phyloP scores from a whole-genome alignment of 1,139 yeast genomes.

The Kodamaea ohmeri region DNA sequence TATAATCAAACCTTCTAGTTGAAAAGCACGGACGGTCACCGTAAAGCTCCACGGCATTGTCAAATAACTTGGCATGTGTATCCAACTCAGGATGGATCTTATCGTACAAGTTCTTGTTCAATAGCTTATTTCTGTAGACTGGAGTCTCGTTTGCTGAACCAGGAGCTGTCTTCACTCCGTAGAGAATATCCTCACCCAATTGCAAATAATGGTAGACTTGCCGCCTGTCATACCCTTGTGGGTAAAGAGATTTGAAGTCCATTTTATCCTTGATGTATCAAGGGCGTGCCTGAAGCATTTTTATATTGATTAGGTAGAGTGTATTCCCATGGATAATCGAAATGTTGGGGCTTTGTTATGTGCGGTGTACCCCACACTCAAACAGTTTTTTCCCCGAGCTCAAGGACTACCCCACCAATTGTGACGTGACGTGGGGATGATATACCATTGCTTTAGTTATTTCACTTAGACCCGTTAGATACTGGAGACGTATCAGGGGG shows the following conservation, averaged over 20 bases:
- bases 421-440: neutral
- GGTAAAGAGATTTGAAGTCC: constrained; percentile 9
- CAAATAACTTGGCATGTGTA: constrained; percentile 29
- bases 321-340: neutral
- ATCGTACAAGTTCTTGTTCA: constrained; percentile 5
- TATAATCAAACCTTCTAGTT: constrained; percentile 31
- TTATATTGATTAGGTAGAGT: neutral
- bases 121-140: constrained; percentile 9
- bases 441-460: too few species aligned
- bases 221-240: constrained; percentile 6
- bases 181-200: constrained; percentile 6
- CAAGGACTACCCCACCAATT: neutral
- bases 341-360: neutral
- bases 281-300: too few species aligned
- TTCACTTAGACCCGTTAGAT: too few species aligned
- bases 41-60: constrained; percentile 20
- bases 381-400: neutral
- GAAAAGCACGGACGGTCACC: constrained; percentile 30
- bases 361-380: neutral
- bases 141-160: constrained; percentile 4
- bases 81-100: constrained; percentile 22
- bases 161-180: neutral
- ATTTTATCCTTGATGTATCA: constrained; percentile 3
- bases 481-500: too few species aligned
- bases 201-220: constrained; percentile 9